Evolutionary conservation across 306 rosid species (phyloP).

Genomic region (Luffa aegyptiaca): DNA sequence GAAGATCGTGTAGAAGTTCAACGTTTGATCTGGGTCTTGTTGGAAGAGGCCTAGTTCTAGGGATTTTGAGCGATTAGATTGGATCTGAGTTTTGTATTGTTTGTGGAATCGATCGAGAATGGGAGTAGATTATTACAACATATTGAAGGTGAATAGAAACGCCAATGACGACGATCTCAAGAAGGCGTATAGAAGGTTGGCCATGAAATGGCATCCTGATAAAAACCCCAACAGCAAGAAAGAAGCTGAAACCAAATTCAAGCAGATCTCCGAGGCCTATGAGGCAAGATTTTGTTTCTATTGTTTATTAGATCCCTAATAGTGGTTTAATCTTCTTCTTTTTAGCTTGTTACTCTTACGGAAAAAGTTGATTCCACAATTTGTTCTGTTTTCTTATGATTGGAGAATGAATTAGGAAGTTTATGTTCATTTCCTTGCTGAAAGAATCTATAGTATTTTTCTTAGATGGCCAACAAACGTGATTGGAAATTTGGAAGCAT

Average conservation of each 20-base stretch:
- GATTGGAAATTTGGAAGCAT: neutral
- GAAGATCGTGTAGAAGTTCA: neutral
- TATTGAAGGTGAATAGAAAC: constrained; percentile 59
- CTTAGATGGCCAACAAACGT: neutral
- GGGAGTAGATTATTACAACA: constrained; percentile 83
- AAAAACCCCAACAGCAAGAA: constrained; percentile 74
- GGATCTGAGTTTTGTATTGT: neutral
- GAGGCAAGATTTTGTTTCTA: constrained; percentile 40
- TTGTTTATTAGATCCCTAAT: neutral
- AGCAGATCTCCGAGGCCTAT: constrained; percentile 92
- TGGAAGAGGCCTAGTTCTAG: constrained; percentile 17
- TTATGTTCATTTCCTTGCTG: neutral
- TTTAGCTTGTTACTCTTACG: neutral
- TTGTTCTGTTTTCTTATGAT: neutral
- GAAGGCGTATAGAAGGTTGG: constrained; percentile 78
- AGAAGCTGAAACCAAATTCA: constrained; percentile 95
- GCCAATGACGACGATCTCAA: constrained; percentile 90
- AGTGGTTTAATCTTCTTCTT: neutral
- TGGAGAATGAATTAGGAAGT: neutral
- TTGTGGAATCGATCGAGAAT: constrained; percentile 19
- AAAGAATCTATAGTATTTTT: neutral
- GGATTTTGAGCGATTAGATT: constrained; percentile 17
- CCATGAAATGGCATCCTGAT: constrained; percentile 99
- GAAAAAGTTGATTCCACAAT: neutral
- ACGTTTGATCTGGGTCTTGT: constrained; percentile 20